A percentile compares a stretch with the other conserved stretches of the same genome.
phyloP scores from a whole-genome alignment of 768 basidiomycete genomes.

The Cyclocybe cylindracea region DNA sequence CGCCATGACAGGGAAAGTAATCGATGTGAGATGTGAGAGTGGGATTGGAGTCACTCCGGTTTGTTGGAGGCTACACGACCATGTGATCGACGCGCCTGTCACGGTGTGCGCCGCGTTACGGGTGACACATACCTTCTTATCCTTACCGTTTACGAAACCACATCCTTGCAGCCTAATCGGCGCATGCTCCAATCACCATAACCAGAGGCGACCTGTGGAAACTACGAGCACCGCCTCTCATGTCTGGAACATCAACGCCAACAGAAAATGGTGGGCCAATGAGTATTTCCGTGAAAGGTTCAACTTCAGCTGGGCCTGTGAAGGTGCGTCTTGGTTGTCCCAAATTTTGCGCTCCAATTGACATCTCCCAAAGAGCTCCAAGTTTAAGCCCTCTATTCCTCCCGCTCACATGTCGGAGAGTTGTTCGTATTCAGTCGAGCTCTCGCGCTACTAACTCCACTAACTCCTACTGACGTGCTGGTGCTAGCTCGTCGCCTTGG shows the following conservation, averaged over 20 bases:
- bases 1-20: conserved; percentile 29
- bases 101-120: conserved; percentile 10
- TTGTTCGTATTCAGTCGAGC: background rate
- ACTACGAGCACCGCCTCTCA: too few species aligned
- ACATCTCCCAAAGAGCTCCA: conserved; percentile 9
- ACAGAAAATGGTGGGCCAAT: too few species aligned
- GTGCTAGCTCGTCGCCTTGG: conserved; percentile 21
- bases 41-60: background rate
- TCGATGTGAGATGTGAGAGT: background rate
- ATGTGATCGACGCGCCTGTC: conserved; percentile 29
- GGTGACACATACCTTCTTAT: too few species aligned
- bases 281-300: too few species aligned
- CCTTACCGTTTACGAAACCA: too few species aligned
- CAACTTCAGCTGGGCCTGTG: too few species aligned
- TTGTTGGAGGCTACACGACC: conserved; percentile 14
- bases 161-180: too few species aligned
- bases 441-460: background rate
- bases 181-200: too few species aligned
- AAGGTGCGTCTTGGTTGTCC: too few species aligned
- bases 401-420: conserved; percentile 4
- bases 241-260: too few species aligned
- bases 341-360: background rate
- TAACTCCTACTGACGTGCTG: conserved; percentile 11
- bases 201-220: too few species aligned
- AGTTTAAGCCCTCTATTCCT: conserved; percentile 19